phyloP scores from a whole-genome alignment of 441 rosid species.

The Corymbia citriodora region DNA sequence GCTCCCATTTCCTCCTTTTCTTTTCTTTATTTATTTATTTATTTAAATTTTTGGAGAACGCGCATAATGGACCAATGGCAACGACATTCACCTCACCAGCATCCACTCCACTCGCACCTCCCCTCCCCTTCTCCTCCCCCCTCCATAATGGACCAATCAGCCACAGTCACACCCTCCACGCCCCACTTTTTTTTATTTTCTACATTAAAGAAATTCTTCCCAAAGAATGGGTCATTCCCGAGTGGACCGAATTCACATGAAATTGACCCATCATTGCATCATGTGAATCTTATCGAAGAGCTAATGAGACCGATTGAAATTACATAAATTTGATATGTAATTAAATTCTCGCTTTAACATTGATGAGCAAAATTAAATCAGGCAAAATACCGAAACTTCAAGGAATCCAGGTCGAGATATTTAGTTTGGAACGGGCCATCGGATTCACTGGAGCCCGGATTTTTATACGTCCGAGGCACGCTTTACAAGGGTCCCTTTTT shows the following conservation, averaged over 20 bases:
- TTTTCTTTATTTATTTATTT: too few species aligned
- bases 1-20: rapidly evolving
- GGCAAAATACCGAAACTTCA: too few species aligned
- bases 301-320: too few species aligned
- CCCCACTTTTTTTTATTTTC: too few species aligned
- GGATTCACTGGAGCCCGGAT: too few species aligned
- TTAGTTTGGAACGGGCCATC: too few species aligned
- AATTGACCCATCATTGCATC: neutral
- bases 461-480: neutral
- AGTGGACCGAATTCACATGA: neutral
- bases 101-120: neutral
- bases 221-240: too few species aligned
- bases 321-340: too few species aligned
- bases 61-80: neutral
- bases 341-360: too few species aligned
- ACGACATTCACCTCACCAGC: neutral
- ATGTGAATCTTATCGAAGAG: rapidly evolving
- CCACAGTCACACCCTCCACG: neutral
- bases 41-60: neutral
- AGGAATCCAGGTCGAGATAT: too few species aligned
- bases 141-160: neutral
- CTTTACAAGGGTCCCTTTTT: neutral
- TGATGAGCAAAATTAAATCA: too few species aligned
- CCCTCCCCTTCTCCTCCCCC: neutral
- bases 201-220: neutral